phyloP scores from a whole-genome alignment of 495 filamentous ascomycete genomes.

The Evansstolkia leycettana region DNA sequence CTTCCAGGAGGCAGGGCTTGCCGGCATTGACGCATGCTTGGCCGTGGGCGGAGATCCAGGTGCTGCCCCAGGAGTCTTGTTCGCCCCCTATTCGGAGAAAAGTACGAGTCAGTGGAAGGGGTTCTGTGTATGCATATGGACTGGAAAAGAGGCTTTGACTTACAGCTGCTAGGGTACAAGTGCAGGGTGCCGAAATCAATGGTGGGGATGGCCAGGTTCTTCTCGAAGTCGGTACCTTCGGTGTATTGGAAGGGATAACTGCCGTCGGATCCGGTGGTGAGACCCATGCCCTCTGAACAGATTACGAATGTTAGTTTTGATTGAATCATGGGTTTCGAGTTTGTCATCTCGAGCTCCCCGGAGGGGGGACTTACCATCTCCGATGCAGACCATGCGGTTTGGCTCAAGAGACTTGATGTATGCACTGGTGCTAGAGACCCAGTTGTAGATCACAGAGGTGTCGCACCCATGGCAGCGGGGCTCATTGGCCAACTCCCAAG shows the following conservation, averaged over 20 bases:
- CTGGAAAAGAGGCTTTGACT: no score
- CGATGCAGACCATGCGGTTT: constrained; percentile 53
- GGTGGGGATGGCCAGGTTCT: constrained; percentile 41
- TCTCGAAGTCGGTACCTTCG: constrained; percentile 54
- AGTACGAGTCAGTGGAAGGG: no score
- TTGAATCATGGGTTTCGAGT: no score
- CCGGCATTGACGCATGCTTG: constrained; percentile 38
- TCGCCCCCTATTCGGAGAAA: no score
- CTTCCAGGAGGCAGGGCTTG: constrained; percentile 59
- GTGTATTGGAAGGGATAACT: constrained; percentile 46
- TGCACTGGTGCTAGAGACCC: constrained; percentile 44
- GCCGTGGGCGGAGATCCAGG: constrained; percentile 52
- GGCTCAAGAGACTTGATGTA: constrained; percentile 55
- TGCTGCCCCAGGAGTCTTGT: constrained; percentile 31
- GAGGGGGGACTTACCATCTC: no score
- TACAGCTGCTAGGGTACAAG: constrained; percentile 46
- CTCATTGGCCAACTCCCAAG: constrained; percentile 65
- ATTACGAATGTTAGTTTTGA: no score
- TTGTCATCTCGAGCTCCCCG: no score
- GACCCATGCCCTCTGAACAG: constrained; percentile 34
- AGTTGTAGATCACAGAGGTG: constrained; percentile 45
- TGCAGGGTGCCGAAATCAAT: constrained; percentile 61
- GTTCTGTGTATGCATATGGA: no score
- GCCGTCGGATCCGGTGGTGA: constrained; percentile 26
- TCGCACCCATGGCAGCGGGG: constrained; percentile 52